A percentile compares a stretch with the other conserved stretches of the same genome.
Conservation (phyloP, 345 rosid species). For the Anacardium occidentale region DNA sequence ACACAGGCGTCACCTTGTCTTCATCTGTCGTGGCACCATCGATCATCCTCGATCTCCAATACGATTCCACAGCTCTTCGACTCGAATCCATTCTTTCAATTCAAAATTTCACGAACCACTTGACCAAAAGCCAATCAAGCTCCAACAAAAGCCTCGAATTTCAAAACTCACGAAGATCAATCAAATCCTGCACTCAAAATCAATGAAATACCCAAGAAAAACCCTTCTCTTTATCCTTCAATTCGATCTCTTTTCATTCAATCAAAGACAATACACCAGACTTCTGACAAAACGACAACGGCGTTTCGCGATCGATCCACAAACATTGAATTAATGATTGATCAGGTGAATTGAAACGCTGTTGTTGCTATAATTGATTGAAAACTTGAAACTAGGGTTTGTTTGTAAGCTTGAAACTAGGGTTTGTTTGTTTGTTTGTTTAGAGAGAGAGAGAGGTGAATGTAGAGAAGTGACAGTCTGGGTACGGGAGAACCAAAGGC, state of each 20-base stretch:
- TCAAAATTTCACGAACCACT: constrained; percentile 4
- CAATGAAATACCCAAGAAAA: background rate
- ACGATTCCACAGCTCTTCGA: constrained; percentile 98
- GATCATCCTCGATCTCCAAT: constrained; percentile 93
- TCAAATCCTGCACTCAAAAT: background rate
- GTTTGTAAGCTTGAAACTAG: background rate
- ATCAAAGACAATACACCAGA: background rate
- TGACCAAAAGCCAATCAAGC: background rate
- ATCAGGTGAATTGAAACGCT: background rate
- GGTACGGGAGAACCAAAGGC: background rate
- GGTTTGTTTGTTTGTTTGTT: background rate
- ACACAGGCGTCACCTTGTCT: constrained; percentile 93
- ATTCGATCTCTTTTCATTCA: background rate
- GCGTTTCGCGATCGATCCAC: background rate
- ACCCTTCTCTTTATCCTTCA: background rate
- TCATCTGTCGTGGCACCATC: constrained; percentile 89
- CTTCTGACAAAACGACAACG: background rate
- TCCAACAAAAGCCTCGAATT: background rate
- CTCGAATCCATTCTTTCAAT: constrained; percentile 76
- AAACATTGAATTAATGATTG: background rate
- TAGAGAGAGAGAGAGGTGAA: background rate
- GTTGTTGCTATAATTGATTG: background rate
- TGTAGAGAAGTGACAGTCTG: background rate
- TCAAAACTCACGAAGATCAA: background rate
- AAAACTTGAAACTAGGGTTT: background rate